A percentile compares a stretch with the other conserved stretches of the same genome.
Conservation (phyloP, 768 basidiomycete genomes). For the Daedalea quercina region DNA sequence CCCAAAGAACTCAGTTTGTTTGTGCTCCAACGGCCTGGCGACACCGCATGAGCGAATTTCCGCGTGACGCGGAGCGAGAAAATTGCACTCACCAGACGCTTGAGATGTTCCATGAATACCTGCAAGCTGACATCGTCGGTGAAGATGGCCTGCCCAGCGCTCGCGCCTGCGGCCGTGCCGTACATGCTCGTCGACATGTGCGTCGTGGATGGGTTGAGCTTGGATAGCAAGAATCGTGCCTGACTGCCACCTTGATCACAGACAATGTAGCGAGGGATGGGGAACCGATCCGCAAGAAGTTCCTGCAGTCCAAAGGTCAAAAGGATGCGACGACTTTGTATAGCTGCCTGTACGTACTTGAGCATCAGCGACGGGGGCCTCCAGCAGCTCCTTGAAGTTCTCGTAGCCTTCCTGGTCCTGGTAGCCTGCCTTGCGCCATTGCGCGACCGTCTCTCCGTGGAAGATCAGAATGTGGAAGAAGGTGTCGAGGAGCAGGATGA, state of each 20-base stretch:
- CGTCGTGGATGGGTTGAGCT: constrained; percentile 96
- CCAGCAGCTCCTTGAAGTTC: constrained; percentile 93
- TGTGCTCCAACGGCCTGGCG: constrained; percentile 61
- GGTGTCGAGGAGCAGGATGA: constrained; percentile 93
- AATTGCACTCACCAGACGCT: constrained; percentile 56
- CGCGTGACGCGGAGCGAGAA: neutral
- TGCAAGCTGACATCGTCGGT: constrained; percentile 98
- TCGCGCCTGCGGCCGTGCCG: constrained; percentile 61
- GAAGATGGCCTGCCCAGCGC: constrained; percentile 87
- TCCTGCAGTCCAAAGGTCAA: constrained; percentile 53
- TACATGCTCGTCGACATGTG: constrained; percentile 93
- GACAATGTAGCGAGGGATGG: constrained; percentile 96
- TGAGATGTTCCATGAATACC: constrained; percentile 97
- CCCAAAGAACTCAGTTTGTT: constrained; percentile 41
- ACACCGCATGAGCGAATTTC: neutral
- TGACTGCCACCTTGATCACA: constrained; percentile 97
- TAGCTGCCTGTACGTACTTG: constrained; percentile 42
- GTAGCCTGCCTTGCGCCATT: constrained; percentile 97
- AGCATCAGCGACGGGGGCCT: constrained; percentile 82
- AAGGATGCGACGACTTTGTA: no score
- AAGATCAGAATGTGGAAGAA: constrained; percentile 99
- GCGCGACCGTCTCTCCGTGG: constrained; percentile 95
- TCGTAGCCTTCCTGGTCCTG: constrained; percentile 99
- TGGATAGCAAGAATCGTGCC: constrained; percentile 94
- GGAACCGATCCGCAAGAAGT: constrained; percentile 90